Evolutionary conservation across 805 yeast genomes (phyloP), one percentile per base, ranked within the genome.

Genomic region (Saturnispora hagleri): DNA sequence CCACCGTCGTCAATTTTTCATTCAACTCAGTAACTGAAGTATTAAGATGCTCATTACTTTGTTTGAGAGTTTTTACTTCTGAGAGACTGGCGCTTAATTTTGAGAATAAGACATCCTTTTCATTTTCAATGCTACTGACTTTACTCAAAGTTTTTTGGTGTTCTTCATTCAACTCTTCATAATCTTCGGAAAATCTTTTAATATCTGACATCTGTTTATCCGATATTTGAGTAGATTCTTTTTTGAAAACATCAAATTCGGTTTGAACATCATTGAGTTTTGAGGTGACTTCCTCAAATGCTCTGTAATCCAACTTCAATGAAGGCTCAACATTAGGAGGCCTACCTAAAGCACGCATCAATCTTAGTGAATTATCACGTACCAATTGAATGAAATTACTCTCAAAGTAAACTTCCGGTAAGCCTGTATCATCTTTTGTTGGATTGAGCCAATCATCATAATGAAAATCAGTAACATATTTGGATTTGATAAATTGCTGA

Each of bases 351-450:
- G 96, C 83, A 44, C 81, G 75, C 55, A 76, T 77, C 27, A 93
- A 79, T 53, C 97, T 74, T 8, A 67, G 58, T 55, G 76, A 80
- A 59, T 88, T 85, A 2, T 85, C 93, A 55, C 81, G 81, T 43
- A 93, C 69, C 48, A 89, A 69, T 3, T 69, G 70, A 3, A 86
- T 81, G 62, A 88, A 88, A 2, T 73, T 67, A 0, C 76, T 63
- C 53, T 82, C 84, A 61, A 93, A 84, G 60, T 77, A 89, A 1
- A 91, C 85, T 53, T 81, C 79, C 0, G 98, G 99, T 42, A 91
- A 74, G 1, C 99, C 99, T 1, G 95, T 81, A 2, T 81, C 83
- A 62, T 89, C 96, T 55, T 77, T 75, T 4, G 73, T 72, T 2
- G 82, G 78, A 17, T 73, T 70, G 24, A 78, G 65, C 27, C 79